phyloP scores from a whole-genome alignment of 208 protist species.

The Trypanosoma cruzi region DNA sequence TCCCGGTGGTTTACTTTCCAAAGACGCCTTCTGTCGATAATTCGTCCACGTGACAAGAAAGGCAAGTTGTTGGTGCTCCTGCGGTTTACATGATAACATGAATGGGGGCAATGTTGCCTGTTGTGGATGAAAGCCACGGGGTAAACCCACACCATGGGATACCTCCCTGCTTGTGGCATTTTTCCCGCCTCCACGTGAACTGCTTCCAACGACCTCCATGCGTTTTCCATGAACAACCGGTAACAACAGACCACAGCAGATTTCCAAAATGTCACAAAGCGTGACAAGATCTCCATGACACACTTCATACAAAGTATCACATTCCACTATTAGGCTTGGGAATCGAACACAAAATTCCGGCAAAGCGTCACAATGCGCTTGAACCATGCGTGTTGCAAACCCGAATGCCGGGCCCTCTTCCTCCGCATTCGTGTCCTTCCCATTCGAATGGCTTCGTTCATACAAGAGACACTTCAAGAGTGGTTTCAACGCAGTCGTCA shows the following conservation, averaged over 20 bases:
- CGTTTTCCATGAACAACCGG: slow-evolving; percentile 58
- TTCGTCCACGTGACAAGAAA: slow-evolving; percentile 62
- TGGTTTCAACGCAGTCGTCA: slow-evolving; percentile 25
- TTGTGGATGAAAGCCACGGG: neutral
- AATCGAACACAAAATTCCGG: slow-evolving; percentile 20
- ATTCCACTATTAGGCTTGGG: slow-evolving; percentile 45
- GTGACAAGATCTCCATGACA: slow-evolving; percentile 54
- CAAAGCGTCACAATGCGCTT: neutral
- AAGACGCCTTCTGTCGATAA: slow-evolving; percentile 37
- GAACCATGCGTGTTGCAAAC: slow-evolving; percentile 16
- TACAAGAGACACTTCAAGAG: slow-evolving; percentile 28
- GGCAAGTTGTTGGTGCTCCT: slow-evolving; percentile 66
- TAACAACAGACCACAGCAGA: slow-evolving; percentile 53
- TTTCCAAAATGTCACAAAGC: slow-evolving; percentile 41
- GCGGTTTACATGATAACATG: slow-evolving; percentile 54
- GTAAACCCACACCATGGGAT: slow-evolving; percentile 3
- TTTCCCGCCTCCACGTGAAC: neutral
- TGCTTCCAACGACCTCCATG: slow-evolving; percentile 6
- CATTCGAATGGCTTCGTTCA: neutral
- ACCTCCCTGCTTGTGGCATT: slow-evolving; percentile 5
- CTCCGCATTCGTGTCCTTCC: neutral
- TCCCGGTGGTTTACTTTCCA: slow-evolving; percentile 33
- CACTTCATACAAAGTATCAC: slow-evolving; percentile 38
- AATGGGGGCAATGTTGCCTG: slow-evolving; percentile 29
- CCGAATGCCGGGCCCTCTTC: neutral